Evolutionary conservation across 78 protist genomes (phyloP), one percentile per base, ranked within the genome.

Genomic region (Dictyostelium firmibasis): DNA sequence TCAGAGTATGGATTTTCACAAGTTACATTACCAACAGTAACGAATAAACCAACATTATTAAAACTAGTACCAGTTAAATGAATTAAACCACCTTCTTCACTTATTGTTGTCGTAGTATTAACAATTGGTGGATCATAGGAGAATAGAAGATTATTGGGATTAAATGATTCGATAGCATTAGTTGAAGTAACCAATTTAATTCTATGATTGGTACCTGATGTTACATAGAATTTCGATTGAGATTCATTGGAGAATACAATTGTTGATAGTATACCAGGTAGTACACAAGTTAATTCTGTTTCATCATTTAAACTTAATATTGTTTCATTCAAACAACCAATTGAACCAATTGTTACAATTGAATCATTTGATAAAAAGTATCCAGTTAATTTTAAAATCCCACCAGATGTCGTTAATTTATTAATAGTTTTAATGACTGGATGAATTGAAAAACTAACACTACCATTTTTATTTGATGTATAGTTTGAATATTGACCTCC

Each of bases 1-100:
- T 64, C 75, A n/a, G 75, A n/a, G 33, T 64, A 64, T 25, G 75
- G 75, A 64, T 64, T 64, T 25, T 64, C 33, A 64, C 75, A 64
- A 25, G 75, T 64, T 64, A n/a, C 7, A 64, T 64, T 64, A 64
- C 75, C 75, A 64, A 64, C 16, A 2, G 29, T 64, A 6, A 64
- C 75, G 8, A 64, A 25, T 64, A 64, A 64, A 64, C 33, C 33
- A 9, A 64, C 33, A 64, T 64, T 64, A 64, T 64, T 64, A 64
- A 64, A 64, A 64, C 75, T 64, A 10, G 29, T 0, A 25, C 75
- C 75, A n/a, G 20, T 27, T 25, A 64, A 11, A 64, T 64, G 33
- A 64, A 64, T 64, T 27, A 64, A 64, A 64, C 75, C 75, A 64
- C 75, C 75, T 9, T 64, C 75, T 64, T 64, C 75, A 64, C 75